Conservation (phyloP, 139 green algal genomes). For the Auxenochlorella pyrenoidosa region DNA sequence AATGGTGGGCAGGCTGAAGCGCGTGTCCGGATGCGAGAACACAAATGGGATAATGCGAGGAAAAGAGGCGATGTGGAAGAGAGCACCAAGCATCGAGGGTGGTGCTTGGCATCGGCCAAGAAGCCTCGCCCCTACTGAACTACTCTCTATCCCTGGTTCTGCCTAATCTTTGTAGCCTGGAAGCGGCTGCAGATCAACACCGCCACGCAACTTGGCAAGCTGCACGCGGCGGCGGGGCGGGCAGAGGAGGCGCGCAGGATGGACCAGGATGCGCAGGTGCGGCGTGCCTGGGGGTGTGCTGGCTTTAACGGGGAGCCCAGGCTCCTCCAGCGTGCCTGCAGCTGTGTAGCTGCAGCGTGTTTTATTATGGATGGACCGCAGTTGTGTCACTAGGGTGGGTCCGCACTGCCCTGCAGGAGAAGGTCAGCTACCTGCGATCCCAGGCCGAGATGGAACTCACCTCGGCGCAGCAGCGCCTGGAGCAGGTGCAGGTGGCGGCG, state of each 20-base stretch:
- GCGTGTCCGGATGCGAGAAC: no score
- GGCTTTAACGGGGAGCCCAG: no score
- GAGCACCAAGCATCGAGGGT: no score
- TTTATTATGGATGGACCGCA: no score
- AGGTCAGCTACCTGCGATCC: constrained; percentile 36
- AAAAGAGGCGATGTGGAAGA: no score
- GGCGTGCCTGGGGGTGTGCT: neutral
- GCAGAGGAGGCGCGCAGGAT: constrained; percentile 34
- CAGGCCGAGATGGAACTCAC: constrained; percentile 35
- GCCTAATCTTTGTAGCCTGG: constrained; percentile 55
- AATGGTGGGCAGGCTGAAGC: neutral
- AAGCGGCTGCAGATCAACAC: constrained; percentile 55
- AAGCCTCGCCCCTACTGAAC: no score
- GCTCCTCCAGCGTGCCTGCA: no score
- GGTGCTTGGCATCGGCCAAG: no score
- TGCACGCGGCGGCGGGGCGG: constrained; percentile 19
- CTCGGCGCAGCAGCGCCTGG: constrained; percentile 23
- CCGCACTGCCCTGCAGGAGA: constrained; percentile 17
- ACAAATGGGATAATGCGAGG: no score
- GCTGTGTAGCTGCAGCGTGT: no score
- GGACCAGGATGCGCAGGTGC: neutral
- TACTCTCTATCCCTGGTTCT: no score
- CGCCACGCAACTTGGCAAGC: constrained; percentile 36
- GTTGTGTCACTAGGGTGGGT: no score
- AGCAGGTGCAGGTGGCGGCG: neutral